Evolutionary conservation across 257 asterid species (phyloP).

Genomic region (Misopates orontium): DNA sequence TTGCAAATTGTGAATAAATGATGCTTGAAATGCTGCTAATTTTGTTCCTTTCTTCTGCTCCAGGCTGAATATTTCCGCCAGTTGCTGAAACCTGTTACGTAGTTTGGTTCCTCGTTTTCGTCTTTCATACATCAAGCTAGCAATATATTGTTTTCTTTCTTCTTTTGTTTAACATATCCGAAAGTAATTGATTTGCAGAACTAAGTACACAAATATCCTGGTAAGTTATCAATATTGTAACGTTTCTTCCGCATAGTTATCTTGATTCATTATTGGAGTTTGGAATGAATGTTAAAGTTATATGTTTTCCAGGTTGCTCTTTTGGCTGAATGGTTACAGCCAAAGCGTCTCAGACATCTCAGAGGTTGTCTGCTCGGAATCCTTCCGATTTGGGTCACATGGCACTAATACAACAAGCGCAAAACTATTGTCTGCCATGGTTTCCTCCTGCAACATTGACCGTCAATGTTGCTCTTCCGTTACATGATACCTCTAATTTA

Average conservation of each 20-base stretch:
- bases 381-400: constrained; percentile 40
- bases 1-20: neutral
- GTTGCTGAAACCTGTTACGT: constrained; percentile 90
- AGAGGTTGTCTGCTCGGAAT: constrained; percentile 51
- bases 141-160: constrained; percentile 34
- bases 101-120: constrained; percentile 43
- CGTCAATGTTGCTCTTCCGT: constrained; percentile 36
- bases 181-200: constrained; percentile 34
- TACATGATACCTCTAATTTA: constrained; percentile 35
- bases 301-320: constrained; percentile 44
- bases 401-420: constrained; percentile 42
- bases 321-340: constrained; percentile 55
- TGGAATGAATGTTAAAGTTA: constrained; percentile 16
- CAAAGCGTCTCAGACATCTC: constrained; percentile 41
- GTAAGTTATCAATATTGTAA: constrained; percentile 37
- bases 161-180: constrained; percentile 37
- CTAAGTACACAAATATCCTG: constrained; percentile 38
- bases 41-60: constrained; percentile 23
- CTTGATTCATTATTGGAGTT: constrained; percentile 24
- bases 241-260: constrained; percentile 26
- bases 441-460: constrained; percentile 33
- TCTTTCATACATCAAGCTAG: constrained; percentile 42
- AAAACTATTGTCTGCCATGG: constrained; percentile 39
- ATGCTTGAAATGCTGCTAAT: constrained; percentile 28
- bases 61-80: constrained; percentile 96